Base-by-base conservation (phyloP, 192 early-diverging fungal genomes). In the Martensiomyces pterosporus region DNA sequence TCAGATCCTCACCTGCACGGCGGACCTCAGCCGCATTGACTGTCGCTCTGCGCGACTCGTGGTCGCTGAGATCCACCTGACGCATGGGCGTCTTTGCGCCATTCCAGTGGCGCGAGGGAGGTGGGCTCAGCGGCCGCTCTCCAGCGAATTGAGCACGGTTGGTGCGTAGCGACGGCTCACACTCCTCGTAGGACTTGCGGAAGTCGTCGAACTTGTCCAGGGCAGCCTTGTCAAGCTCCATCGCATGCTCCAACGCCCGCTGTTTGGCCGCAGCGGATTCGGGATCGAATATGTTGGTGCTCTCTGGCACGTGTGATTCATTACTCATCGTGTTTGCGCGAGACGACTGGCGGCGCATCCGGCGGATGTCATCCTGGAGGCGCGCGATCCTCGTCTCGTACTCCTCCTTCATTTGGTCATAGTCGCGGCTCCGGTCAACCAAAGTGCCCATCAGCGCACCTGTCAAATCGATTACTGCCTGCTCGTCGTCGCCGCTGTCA, bases 201-300 rank as follows among this genome's bases (percentile, higher is more conserved):
- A 68, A 75, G 48, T 63, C 64, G 15, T 68, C 65, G 57, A 68
- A 75, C 57, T 44, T 59, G 35, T 64, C 60, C 3, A 75, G 39
- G 8, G 71, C 71, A 15, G 37, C 48, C 29, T 41, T 41, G 27
- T 73, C 69, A 9, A 61, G 39, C 22, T 56, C 22, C 8, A 44
- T 23, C 2, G 33, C 33, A 16, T 38, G 56, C 47, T 57, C 65
- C 33, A 39, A 18, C 17, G 47, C 48, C 43, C 44, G 39, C 41
- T 60, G 48, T 29, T 52, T 55, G 4, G 59, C 60, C 1, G 26
- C 43, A 3, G 43, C 32, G 18, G 49, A 47, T 26, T 56, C 55
- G 8, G 55, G 41, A 9, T 55, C 52, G 39, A 74, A 67, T 0
- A 74, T 58, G 34, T 57, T 61, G 13, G 13, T 24, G 9, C 19